Base-by-base conservation (phyloP, 2,329 filamentous ascomycete genomes). In the Triangularia verruculosa region DNA sequence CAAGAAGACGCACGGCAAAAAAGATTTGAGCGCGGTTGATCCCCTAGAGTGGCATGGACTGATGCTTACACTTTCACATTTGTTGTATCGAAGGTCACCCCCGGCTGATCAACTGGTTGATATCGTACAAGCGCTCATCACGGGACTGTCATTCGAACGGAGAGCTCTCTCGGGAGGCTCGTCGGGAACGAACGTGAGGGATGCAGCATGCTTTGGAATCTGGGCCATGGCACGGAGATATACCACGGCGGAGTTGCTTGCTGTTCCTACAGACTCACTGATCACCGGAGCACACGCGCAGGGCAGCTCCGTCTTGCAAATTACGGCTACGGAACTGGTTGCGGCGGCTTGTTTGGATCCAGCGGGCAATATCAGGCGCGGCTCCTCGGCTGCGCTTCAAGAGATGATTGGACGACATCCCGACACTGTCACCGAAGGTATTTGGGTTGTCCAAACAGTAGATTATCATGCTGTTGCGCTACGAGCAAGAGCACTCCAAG, bases 121-220 rank as follows among this genome's bases (percentile, higher is more conserved):
- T 61, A 91, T 96, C 51, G 81, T 97, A 2, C 87, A 90, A 64
- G 88, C 90, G 1, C 81, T 98, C 15, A 78, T 96, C 0, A 84
- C 91, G 9, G 93, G 92, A 0, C 80, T 98, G 25, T 87, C 88
- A 0, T 99, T 98, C 72, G 93, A 99, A 75, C 92, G 97, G 72
- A 85, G 93, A 64, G 91, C 89, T 54, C 86, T 92, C 0, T 92
- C 92, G 2, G 94, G 95, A n/a, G 87, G 85, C 12, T 93, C 92
- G 2, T 82, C 94, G 11, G 95, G 95, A 1, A 89, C 91, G 1
- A 97, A 96, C 70, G 93, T 99, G 15, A 87, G 95, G 55, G 95
- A 99, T 78, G 94, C 95, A 12, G 92, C 95, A 2, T 97, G 93
- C 74, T 99, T 98, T 74, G 95, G 95, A 6, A 89, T 98, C 24